phyloP scores from a whole-genome alignment of 371 early-diverging fungal genomes.

The Syncephalis plumigaleata region DNA sequence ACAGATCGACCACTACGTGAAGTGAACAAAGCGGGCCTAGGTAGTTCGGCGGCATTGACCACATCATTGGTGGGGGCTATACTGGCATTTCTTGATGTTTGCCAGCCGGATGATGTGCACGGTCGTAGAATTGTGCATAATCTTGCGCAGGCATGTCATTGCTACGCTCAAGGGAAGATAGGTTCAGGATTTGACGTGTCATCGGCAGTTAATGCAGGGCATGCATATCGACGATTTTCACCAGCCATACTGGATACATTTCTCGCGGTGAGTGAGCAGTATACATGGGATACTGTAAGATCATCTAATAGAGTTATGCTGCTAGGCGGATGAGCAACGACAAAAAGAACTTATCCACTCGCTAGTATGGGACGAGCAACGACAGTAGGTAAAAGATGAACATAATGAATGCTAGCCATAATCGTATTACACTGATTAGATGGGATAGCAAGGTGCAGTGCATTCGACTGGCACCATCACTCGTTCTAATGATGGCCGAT shows the following conservation, averaged over 20 bases:
- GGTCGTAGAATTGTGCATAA: conserved; percentile 44
- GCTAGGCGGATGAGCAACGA: too few relatives aligned
- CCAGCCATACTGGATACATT: conserved; percentile 36
- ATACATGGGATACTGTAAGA: too few relatives aligned
- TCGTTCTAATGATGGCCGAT: conserved; percentile 72
- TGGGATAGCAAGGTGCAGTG: conserved; percentile 59
- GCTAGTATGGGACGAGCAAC: too few relatives aligned
- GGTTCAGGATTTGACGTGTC: conserved; percentile 94
- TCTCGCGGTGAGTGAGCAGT: too few relatives aligned
- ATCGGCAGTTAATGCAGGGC: conserved; percentile 79
- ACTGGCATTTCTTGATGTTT: conserved; percentile 40
- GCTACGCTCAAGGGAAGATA: conserved; percentile 91
- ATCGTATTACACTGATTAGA: too few relatives aligned
- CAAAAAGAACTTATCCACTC: too few relatives aligned
- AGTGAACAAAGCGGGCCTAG: conserved; percentile 91
- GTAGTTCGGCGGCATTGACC: conserved; percentile 86
- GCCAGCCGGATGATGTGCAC: conserved; percentile 8
- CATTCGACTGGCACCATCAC: conserved; percentile 50
- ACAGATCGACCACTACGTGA: conserved; percentile 46
- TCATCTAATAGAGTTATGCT: too few relatives aligned
- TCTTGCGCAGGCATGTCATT: conserved; percentile 80
- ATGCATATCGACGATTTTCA: conserved; percentile 67
- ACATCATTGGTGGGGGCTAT: conserved; percentile 73
- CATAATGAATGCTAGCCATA: too few relatives aligned
- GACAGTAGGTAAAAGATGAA: too few relatives aligned